These are phyloP conservation scores for Exophiala sideris DNA, from an alignment of 2,329 filamentous ascomycete species.

Conservation along the genomic window DNA sequence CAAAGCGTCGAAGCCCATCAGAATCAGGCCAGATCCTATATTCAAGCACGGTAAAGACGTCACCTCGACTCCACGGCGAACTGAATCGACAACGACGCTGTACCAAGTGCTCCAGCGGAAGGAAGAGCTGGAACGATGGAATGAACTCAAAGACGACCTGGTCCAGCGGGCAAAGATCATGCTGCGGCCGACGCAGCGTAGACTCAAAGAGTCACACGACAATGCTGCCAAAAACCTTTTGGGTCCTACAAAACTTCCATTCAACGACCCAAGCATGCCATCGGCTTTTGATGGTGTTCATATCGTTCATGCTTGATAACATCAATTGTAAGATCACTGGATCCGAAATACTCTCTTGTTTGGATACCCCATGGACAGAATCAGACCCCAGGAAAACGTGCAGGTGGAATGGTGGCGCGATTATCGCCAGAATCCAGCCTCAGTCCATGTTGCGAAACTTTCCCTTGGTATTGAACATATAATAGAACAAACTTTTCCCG, in stretches of 20 bases:
- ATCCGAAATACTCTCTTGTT: not conserved
- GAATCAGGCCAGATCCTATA: constrained; percentile 32
- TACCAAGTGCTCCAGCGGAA: constrained; percentile 45
- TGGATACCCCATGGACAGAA: not conserved
- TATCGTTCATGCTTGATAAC: not conserved
- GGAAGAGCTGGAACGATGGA: constrained; percentile 46
- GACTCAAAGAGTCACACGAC: not conserved
- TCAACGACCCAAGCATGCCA: too few relatives aligned
- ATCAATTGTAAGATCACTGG: too few relatives aligned
- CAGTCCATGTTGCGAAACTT: too few relatives aligned
- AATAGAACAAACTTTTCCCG: too few relatives aligned
- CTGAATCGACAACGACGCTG: constrained; percentile 40
- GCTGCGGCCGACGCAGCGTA: not conserved
- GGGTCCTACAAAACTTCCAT: too few relatives aligned
- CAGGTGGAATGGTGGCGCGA: not conserved
- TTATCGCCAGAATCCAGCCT: too few relatives aligned
- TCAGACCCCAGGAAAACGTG: not conserved
- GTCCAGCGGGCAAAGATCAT: constrained; percentile 15
- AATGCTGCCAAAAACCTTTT: too few relatives aligned
- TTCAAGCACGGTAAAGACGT: not conserved
- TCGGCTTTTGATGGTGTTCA: not conserved
- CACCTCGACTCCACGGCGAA: constrained; percentile 34
- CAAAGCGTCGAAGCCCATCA: constrained; percentile 39
- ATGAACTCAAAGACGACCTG: constrained; percentile 23
- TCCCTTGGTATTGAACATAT: too few relatives aligned